Evolutionary conservation across 2,329 filamentous ascomycete genomes (phyloP).

Genomic region (Penicillium fuscoglaucum): DNA sequence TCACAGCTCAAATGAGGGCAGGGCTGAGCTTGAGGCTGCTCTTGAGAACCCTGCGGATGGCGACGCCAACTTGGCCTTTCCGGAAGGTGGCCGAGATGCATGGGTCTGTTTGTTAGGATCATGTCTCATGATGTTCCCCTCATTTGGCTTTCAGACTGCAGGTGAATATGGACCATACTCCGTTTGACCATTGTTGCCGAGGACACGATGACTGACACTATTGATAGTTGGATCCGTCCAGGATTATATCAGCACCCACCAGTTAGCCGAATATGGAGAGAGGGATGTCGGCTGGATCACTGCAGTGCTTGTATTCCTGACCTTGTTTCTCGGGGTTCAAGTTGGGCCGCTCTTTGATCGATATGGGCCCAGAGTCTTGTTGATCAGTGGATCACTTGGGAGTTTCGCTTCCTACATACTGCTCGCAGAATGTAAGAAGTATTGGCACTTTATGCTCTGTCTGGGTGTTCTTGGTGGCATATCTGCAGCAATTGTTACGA

Average conservation of each 20-base stretch:
- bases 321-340: conserved; percentile 49
- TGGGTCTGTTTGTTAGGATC: conserved; percentile 40
- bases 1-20: neutral
- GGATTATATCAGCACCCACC: conserved; percentile 48
- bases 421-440: conserved; percentile 48
- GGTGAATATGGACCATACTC: conserved; percentile 13
- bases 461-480: conserved; percentile 39
- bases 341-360: conserved; percentile 52
- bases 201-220: neutral
- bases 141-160: conserved; percentile 50
- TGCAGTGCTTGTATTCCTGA: conserved; percentile 49
- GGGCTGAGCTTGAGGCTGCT: neutral
- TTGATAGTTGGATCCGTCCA: conserved; percentile 49
- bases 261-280: conserved; percentile 45
- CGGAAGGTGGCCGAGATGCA: conserved; percentile 36
- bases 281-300: conserved; percentile 54
- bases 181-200: neutral
- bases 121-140: conserved; percentile 40
- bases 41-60: conserved; percentile 11
- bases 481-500: conserved; percentile 39
- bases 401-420: conserved; percentile 48
- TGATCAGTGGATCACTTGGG: conserved; percentile 38
- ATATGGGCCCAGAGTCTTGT: conserved; percentile 47
- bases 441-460: conserved; percentile 53
- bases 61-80: conserved; percentile 23